These are phyloP conservation scores for Flaveria floridana DNA, from an alignment of 140 eudicot species.

Conservation along the genomic window DNA sequence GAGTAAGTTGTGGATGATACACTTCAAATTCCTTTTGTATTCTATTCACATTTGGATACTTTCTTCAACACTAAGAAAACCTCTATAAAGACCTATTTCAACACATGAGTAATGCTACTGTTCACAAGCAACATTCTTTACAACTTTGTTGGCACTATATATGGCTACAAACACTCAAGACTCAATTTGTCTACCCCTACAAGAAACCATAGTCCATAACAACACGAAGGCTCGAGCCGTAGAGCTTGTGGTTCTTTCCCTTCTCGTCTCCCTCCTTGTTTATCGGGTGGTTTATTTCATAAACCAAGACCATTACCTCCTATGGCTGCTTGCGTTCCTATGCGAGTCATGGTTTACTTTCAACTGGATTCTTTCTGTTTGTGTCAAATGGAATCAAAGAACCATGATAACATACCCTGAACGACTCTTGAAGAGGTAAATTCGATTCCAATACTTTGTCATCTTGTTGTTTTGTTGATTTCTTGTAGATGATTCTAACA, in stretches of 20 bases:
- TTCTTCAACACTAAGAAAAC: neutral
- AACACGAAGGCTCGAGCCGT: constrained; percentile 39
- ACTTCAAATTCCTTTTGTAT: neutral
- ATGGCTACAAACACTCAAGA: constrained; percentile 25
- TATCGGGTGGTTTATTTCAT: constrained; percentile 38
- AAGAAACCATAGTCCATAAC: constrained; percentile 32
- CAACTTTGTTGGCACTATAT: neutral
- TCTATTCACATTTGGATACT: constrained; percentile 16
- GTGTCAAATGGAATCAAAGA: constrained; percentile 49
- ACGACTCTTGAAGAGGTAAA: constrained; percentile 43
- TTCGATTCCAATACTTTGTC: neutral
- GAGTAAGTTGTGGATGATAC: constrained; percentile 1
- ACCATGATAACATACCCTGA: constrained; percentile 38
- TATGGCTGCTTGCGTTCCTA: constrained; percentile 47
- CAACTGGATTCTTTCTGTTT: constrained; percentile 38
- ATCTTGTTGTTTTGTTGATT: neutral
- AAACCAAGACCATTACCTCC: constrained; percentile 37
- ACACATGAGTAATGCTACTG: neutral
- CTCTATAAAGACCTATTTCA: neutral
- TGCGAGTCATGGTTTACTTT: constrained; percentile 63
- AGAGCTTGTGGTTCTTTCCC: constrained; percentile 47
- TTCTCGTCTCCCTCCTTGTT: constrained; percentile 44
- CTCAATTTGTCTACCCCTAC: constrained; percentile 36
- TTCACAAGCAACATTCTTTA: neutral
- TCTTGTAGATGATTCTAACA: neutral